phyloP scores from a whole-genome alignment of 805 yeast species.

The Wickerhamiella occidentalis region DNA sequence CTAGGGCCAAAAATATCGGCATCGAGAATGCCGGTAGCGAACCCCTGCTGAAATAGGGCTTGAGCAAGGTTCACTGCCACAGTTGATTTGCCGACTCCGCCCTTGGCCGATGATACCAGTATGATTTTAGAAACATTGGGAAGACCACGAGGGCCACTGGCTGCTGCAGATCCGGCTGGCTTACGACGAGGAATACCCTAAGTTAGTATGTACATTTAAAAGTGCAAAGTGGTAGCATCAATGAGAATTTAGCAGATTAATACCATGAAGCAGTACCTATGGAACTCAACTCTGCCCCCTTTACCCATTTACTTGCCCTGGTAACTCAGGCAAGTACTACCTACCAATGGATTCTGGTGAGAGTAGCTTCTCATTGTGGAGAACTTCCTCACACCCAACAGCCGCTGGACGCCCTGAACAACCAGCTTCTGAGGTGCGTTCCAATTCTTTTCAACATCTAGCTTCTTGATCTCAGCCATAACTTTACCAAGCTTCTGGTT shows the following conservation, averaged over 20 bases:
- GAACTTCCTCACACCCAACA: conserved; percentile 20
- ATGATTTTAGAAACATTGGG: conserved; percentile 51
- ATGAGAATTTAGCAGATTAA: no score
- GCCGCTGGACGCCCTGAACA: conserved; percentile 20
- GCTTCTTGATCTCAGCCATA: conserved; percentile 20
- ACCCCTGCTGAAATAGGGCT: conserved; percentile 41
- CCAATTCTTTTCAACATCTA: conserved; percentile 26
- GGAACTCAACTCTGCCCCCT: background rate
- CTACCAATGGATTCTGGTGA: conserved; percentile 45
- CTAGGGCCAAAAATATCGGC: conserved; percentile 82
- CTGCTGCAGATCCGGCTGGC: conserved; percentile 1
- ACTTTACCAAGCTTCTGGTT: conserved; percentile 17
- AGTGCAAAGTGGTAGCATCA: no score
- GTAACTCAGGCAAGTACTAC: conserved; percentile 27
- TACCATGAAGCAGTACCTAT: no score
- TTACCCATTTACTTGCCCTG: background rate
- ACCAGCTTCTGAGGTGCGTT: conserved; percentile 24
- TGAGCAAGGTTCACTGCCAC: conserved; percentile 56
- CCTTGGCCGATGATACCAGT: conserved; percentile 64
- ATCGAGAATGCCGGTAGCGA: conserved; percentile 58
- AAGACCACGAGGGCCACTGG: conserved; percentile 31
- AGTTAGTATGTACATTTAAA: conserved; percentile 16
- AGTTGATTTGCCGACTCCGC: conserved; percentile 75
- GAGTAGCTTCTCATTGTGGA: conserved; percentile 18
- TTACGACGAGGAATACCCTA: conserved; percentile 34